Evolutionary conservation across 768 basidiomycete genomes (phyloP).

Genomic region (Boletus rubropictus): DNA sequence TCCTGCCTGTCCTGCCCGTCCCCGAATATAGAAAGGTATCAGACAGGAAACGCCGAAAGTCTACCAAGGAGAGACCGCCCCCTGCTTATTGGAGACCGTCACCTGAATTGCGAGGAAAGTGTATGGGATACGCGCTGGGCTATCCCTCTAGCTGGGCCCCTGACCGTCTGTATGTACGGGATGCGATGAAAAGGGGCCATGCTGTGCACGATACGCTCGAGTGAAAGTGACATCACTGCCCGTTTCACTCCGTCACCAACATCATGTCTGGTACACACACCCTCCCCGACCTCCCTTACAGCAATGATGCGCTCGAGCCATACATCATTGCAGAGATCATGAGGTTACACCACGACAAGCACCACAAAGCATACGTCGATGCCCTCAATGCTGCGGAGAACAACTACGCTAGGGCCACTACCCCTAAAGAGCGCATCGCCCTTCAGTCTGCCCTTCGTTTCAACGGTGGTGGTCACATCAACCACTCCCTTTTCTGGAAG

Average conservation of each 20-base stretch:
- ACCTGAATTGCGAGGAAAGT: conserved; percentile 16
- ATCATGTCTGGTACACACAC: conserved; percentile 44
- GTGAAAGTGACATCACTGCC: conserved; percentile 1
- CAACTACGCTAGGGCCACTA: conserved; percentile 60
- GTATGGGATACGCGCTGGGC: conserved; percentile 28
- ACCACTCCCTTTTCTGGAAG: conserved; percentile 96
- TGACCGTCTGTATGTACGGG: conserved; percentile 20
- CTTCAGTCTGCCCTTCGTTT: conserved; percentile 24
- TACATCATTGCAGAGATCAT: conserved; percentile 89
- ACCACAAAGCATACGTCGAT: conserved; percentile 93
- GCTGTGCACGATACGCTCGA: conserved; percentile 12
- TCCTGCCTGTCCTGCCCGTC: conserved; percentile 16
- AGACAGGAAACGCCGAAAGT: conserved; percentile 10
- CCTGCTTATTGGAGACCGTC: conserved; percentile 30
- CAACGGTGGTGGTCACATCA: conserved; percentile 58
- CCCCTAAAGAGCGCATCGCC: conserved; percentile 48
- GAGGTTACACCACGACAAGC: conserved; percentile 91
- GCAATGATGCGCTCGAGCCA: conserved; percentile 88
- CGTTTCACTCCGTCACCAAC: conserved; percentile 2
- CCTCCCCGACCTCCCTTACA: conserved; percentile 73
- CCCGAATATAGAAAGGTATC: not conserved
- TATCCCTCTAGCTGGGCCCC: conserved; percentile 29
- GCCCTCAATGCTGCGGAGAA: conserved; percentile 63
- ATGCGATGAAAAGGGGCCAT: conserved; percentile 27
- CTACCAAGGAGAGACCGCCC: conserved; percentile 12